phyloP scores from a whole-genome alignment of 768 basidiomycete genomes.

The Neoboletus subvelutipes region DNA sequence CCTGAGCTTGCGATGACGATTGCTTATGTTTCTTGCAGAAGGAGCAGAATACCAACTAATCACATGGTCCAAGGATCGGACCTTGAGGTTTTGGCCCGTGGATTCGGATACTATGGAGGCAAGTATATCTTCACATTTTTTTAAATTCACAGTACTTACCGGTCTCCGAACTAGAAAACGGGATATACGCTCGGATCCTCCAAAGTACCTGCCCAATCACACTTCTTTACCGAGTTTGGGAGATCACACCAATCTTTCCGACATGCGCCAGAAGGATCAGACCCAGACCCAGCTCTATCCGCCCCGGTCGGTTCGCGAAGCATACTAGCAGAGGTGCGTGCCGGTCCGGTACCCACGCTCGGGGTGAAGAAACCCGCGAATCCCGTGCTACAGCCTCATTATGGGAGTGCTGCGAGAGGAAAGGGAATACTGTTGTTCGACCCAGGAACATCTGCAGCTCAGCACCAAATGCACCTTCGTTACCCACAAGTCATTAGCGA shows the following conservation, averaged over 20 bases:
- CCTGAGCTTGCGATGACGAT: background rate
- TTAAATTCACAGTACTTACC: constrained; percentile 7
- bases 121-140: constrained; percentile 8
- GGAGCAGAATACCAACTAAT: constrained; percentile 60
- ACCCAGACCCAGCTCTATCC: constrained; percentile 49
- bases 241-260: constrained; percentile 49
- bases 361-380: constrained; percentile 23
- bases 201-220: constrained; percentile 26
- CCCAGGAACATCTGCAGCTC: constrained; percentile 33
- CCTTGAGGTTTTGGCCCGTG: constrained; percentile 89
- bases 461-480: constrained; percentile 37
- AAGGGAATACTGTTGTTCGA: constrained; percentile 31
- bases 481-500: constrained; percentile 16
- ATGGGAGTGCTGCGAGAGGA: constrained; percentile 34
- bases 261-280: constrained; percentile 46
- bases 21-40: constrained; percentile 31
- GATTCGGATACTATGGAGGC: constrained; percentile 69
- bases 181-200: constrained; percentile 39
- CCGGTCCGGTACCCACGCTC: constrained; percentile 39
- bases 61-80: constrained; percentile 89
- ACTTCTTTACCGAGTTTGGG: constrained; percentile 19
- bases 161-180: constrained; percentile 42
- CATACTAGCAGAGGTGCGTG: constrained; percentile 71
- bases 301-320: constrained; percentile 66
- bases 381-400: constrained; percentile 34